A percentile compares a stretch with the other conserved stretches of the same genome.
These are phyloP conservation scores for Sequoia sempervirens DNA, from an alignment of 75 land plant genomes.

Conservation along the genomic window DNA sequence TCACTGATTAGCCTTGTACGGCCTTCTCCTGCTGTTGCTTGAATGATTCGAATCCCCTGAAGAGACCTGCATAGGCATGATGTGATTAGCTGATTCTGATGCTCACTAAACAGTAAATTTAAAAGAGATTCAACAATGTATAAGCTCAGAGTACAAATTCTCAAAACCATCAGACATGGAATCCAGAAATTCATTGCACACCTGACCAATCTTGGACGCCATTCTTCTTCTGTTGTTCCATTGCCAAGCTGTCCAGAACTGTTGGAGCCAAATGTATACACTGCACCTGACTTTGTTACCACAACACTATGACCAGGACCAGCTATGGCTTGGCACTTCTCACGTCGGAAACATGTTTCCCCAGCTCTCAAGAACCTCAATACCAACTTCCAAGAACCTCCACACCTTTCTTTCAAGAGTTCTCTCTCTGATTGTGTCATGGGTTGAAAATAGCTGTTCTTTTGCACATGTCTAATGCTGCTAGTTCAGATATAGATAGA, in stretches of 20 bases:
- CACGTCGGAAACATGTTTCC: conserved; percentile 59
- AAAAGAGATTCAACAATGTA: not conserved
- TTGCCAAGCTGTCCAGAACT: conserved; percentile 84
- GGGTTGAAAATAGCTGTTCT: conserved; percentile 68
- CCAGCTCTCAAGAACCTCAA: conserved; percentile 70
- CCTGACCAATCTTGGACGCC: conserved; percentile 71
- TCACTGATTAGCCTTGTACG: conserved; percentile 84
- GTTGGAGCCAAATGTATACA: conserved; percentile 78
- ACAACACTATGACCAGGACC: conserved; percentile 89
- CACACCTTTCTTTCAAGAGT: conserved; percentile 52
- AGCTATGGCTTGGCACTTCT: conserved; percentile 76
- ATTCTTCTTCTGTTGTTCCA: conserved; percentile 73
- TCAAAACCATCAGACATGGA: not conserved
- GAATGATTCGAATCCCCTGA: conserved; percentile 70
- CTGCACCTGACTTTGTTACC: conserved; percentile 59
- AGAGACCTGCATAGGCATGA: conserved; percentile 49
- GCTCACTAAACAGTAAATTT: not conserved
- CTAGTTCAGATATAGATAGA: conserved; percentile 77
- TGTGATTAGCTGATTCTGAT: not conserved
- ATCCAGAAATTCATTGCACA: conserved; percentile 7
- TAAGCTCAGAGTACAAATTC: conserved; percentile 6
- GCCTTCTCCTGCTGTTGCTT: conserved; percentile 76
- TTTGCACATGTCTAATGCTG: conserved; percentile 80
- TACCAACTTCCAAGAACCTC: conserved; percentile 83
- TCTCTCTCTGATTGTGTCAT: conserved; percentile 54